Percentiles rank a stretch among this genome's conserved stretches.
These are phyloP conservation scores for Linderina pennispora DNA, from an alignment of 192 early-diverging fungal genomes.

Conservation along the genomic window DNA sequence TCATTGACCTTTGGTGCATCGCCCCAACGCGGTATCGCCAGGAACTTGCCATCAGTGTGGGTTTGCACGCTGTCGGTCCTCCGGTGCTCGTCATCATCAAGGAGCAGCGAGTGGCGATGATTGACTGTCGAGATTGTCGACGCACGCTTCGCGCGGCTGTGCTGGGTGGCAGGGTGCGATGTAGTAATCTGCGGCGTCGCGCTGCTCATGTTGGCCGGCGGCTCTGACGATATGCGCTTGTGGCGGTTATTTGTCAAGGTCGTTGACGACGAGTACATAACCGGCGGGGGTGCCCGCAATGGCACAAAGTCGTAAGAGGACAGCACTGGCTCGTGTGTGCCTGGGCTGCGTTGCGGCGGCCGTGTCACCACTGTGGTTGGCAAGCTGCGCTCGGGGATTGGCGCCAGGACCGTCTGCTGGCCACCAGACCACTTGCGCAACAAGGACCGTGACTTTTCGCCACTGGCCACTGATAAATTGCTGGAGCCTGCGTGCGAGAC, in stretches of 20 bases:
- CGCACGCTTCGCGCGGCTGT: slow-evolving; percentile 7
- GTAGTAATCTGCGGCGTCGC: neutral
- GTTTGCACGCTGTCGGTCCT: neutral
- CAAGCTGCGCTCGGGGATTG: too few species aligned
- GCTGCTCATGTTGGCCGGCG: neutral
- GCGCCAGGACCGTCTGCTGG: too few species aligned
- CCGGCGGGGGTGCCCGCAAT: slow-evolving; percentile 2
- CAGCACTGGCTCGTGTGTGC: too few species aligned
- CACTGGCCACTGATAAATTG: neutral
- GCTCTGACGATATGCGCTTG: slow-evolving; percentile 3
- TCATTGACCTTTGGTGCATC: slow-evolving; percentile 10
- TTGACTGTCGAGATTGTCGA: slow-evolving; percentile 18
- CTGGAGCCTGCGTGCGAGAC: neutral
- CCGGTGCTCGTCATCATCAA: neutral
- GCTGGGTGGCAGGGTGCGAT: neutral
- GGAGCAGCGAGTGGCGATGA: slow-evolving; percentile 3
- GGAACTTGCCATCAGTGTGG: neutral
- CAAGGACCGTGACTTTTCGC: neutral
- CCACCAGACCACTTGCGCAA: neutral
- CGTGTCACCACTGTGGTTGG: neutral
- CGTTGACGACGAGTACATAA: neutral
- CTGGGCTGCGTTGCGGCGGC: neutral
- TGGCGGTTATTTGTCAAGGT: neutral
- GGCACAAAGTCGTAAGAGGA: too few species aligned
- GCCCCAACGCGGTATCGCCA: slow-evolving; percentile 10